Percentiles rank a stretch among this genome's conserved stretches.
These are phyloP conservation scores for Ehretia macrophylla DNA, from an alignment of 257 asterid genomes.

Conservation along the genomic window DNA sequence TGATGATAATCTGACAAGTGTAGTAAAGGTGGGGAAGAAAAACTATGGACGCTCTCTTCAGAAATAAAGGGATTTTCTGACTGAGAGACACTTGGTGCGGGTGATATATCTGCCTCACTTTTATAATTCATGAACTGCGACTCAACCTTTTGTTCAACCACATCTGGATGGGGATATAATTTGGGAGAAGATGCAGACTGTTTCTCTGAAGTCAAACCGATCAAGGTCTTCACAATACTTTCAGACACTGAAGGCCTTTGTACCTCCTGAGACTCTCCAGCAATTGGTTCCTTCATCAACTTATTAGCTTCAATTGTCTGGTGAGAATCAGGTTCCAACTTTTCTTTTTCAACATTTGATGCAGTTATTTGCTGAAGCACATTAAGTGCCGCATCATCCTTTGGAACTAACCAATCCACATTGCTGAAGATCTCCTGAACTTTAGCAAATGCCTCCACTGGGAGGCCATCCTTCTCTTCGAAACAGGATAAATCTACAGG, in stretches of 20 bases:
- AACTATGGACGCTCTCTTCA: too few species aligned
- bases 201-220: constrained; percentile 23
- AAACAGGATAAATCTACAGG: constrained; percentile 69
- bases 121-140: too few species aligned
- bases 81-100: constrained; percentile 11
- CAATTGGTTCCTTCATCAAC: constrained; percentile 10
- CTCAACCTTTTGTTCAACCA: constrained; percentile 25
- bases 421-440: constrained; percentile 80
- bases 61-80: not conserved
- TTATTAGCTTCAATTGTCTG: constrained; percentile 12
- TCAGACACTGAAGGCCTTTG: constrained; percentile 33
- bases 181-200: constrained; percentile 20
- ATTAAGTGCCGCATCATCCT: constrained; percentile 29
- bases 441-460: constrained; percentile 90
- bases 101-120: constrained; percentile 24
- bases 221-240: constrained; percentile 28
- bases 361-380: not conserved
- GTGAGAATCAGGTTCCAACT: constrained; percentile 32
- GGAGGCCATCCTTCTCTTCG: constrained; percentile 94
- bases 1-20: constrained; percentile 21
- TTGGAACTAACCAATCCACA: constrained; percentile 83
- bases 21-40: constrained; percentile 24
- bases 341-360: constrained; percentile 31
- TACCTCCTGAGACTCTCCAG: constrained; percentile 24
- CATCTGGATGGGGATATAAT: constrained; percentile 28